A percentile compares a stretch with the other conserved stretches of the same genome.
Conservation (phyloP, 495 filamentous ascomycete species). For the Mycothermus thermophilus region DNA sequence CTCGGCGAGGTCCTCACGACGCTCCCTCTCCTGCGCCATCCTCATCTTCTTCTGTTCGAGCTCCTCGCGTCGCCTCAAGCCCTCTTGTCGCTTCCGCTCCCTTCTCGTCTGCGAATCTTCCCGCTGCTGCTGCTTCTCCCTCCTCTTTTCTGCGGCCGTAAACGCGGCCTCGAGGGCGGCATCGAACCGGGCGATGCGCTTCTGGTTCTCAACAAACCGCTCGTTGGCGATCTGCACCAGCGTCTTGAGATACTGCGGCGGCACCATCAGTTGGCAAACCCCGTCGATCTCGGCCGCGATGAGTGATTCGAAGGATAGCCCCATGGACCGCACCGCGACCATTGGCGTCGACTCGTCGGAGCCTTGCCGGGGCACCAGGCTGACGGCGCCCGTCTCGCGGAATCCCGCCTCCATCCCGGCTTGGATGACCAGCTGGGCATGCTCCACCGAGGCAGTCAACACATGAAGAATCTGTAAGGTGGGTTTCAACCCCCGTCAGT, state of each 20-base stretch:
- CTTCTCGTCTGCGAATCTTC: slow-evolving; percentile 44
- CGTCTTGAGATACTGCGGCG: slow-evolving; percentile 45
- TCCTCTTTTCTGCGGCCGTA: slow-evolving; percentile 9
- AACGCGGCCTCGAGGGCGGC: slow-evolving; percentile 24
- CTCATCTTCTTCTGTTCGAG: slow-evolving; percentile 9
- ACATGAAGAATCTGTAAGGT: slow-evolving; percentile 68
- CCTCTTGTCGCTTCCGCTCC: slow-evolving; percentile 49
- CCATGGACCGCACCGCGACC: slow-evolving; percentile 69
- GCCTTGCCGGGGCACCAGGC: slow-evolving; percentile 8
- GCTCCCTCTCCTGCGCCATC: too few species aligned
- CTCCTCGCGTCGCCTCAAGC: slow-evolving; percentile 35
- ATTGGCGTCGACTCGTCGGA: slow-evolving; percentile 42
- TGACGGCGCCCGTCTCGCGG: slow-evolving; percentile 69
- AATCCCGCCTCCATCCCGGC: slow-evolving; percentile 73
- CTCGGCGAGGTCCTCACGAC: slow-evolving; percentile 6
- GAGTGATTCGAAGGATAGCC: slow-evolving; percentile 63
- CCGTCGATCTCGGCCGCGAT: slow-evolving; percentile 44
- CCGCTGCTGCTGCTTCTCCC: slow-evolving; percentile 27
- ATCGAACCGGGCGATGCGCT: slow-evolving; percentile 52
- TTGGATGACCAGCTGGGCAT: slow-evolving; percentile 57
- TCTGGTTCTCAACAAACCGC: slow-evolving; percentile 58
- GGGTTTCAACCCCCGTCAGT: too few species aligned
- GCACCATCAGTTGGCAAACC: slow-evolving; percentile 29
- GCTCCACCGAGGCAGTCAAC: slow-evolving; percentile 52
- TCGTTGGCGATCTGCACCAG: slow-evolving; percentile 59